These are phyloP conservation scores for Bullera alba DNA, from an alignment of 768 basidiomycete species.

Conservation along the genomic window DNA sequence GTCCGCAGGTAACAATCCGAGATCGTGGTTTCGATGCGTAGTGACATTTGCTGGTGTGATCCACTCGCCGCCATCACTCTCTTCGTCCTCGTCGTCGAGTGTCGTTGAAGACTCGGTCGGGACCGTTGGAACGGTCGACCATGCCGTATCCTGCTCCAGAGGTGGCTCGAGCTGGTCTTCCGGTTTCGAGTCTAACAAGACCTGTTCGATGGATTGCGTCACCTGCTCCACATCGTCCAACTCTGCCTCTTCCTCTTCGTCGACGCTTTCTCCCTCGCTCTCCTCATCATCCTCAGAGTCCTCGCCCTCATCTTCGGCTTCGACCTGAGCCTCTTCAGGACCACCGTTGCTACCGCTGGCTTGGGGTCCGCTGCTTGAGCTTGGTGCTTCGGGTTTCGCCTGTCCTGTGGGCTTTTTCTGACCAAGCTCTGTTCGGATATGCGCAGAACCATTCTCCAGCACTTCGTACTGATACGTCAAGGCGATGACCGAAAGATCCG, in stretches of 20 bases:
- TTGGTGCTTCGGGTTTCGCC: background rate
- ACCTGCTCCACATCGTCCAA: conserved; percentile 4
- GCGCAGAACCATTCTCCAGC: conserved; percentile 45
- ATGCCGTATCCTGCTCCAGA: background rate
- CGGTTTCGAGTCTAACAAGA: conserved; percentile 7
- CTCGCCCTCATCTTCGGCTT: conserved; percentile 8
- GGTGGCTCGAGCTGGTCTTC: background rate
- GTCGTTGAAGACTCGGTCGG: background rate
- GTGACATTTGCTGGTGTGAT: conserved; percentile 85
- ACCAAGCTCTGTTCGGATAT: conserved; percentile 27
- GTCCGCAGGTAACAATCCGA: conserved; percentile 65
- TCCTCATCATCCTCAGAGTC: conserved; percentile 48
- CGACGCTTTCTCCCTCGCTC: conserved; percentile 21
- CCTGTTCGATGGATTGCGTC: conserved; percentile 16
- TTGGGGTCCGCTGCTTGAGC: background rate
- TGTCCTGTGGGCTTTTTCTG: conserved; percentile 4
- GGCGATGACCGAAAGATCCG: conserved; percentile 85
- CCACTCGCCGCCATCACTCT: conserved; percentile 82
- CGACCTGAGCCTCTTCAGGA: conserved; percentile 3
- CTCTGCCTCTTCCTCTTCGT: conserved; percentile 4
- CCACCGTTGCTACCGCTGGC: no score
- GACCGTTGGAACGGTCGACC: background rate
- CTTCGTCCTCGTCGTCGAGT: conserved; percentile 26
- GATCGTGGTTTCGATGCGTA: conserved; percentile 76
- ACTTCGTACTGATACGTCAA: conserved; percentile 72